Evolutionary conservation across 257 asterid species (phyloP).

Genomic region (Nicotiana paniculata): DNA sequence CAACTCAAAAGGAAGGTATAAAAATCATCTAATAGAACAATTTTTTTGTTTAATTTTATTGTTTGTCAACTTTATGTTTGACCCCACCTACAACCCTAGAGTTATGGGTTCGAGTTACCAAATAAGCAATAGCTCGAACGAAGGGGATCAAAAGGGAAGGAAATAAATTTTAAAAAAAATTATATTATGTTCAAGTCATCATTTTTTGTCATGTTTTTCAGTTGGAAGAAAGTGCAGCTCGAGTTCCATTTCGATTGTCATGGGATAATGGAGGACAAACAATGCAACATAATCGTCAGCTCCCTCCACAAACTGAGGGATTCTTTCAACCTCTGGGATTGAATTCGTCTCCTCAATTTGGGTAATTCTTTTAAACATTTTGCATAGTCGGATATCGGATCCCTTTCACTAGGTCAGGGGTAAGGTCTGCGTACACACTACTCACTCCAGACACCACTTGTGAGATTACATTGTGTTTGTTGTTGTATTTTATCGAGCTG

Average conservation of each 20-base stretch:
- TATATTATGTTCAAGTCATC: not conserved
- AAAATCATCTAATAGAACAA: not conserved
- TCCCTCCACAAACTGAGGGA: slow-evolving; percentile 15
- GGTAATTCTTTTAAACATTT: not conserved
- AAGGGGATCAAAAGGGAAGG: too few species aligned
- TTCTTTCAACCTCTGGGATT: slow-evolving; percentile 17
- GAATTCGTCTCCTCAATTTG: slow-evolving; percentile 9
- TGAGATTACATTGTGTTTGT: too few species aligned
- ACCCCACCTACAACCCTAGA: too few species aligned
- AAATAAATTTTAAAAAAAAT: too few species aligned
- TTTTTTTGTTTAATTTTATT: not conserved
- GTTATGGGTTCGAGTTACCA: too few species aligned
- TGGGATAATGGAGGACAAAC: slow-evolving; percentile 20
- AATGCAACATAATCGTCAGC: not conserved
- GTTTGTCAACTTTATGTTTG: not conserved
- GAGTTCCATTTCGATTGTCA: not conserved
- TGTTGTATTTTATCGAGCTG: not conserved
- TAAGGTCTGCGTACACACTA: too few species aligned
- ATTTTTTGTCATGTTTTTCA: not conserved
- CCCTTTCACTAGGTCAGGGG: too few species aligned
- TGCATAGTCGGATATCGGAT: too few species aligned
- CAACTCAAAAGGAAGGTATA: slow-evolving; percentile 16
- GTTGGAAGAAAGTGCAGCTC: slow-evolving; percentile 15
- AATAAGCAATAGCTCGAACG: too few species aligned
- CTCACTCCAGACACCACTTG: too few species aligned